Evolutionary conservation across 192 early-diverging fungal genomes (phyloP), one percentile per base, ranked within the genome.

Genomic region (Coemansia sp.): DNA sequence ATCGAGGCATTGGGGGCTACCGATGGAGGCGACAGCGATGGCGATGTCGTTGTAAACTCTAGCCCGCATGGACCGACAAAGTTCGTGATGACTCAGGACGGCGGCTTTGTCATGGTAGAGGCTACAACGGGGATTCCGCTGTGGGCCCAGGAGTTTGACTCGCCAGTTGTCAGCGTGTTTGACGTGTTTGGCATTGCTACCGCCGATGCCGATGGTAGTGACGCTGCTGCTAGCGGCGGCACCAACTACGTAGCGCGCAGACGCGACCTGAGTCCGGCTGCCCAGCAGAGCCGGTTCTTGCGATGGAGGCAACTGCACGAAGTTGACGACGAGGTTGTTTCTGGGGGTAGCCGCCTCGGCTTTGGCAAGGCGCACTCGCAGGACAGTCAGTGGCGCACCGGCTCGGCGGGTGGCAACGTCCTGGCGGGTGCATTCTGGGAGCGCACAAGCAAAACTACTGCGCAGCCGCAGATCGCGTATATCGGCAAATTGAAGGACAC

Each of bases 401-500:
- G 76, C 24, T 87, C 75, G 9, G 69, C 82, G 4, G 81, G 67
- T 34, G 77, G 71, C 52, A 80, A 75, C 68, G 71, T 77, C 27
- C 78, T 74, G 20, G 74, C 85, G 0, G 74, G 65, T 15, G 47
- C 72, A 2, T 79, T 81, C 63, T 85, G 82, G 82, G 79, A 80
- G 64, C 78, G 76, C 51, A n/a, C 69, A 16, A 40, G 75, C 49
- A 67, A 13, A 22, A 40, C 65, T 44, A 63, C 60, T 3, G 13
- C 69, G 1, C 63, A 66, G 41, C 72, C 83, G 9, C 76, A 75
- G 64, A 63, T 77, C 6, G 90, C 91, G 5, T 93, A 90, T 67
- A 86, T 95, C 8, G 91, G 91, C 24, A 66, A 74, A 24, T 73
- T 89, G 31, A 76, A 88, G 27, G 91, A 90, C 68, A 89, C 82